These are phyloP conservation scores for Suhomyces bribrorum DNA, from an alignment of 1,139 yeast species.

Conservation along the genomic window DNA sequence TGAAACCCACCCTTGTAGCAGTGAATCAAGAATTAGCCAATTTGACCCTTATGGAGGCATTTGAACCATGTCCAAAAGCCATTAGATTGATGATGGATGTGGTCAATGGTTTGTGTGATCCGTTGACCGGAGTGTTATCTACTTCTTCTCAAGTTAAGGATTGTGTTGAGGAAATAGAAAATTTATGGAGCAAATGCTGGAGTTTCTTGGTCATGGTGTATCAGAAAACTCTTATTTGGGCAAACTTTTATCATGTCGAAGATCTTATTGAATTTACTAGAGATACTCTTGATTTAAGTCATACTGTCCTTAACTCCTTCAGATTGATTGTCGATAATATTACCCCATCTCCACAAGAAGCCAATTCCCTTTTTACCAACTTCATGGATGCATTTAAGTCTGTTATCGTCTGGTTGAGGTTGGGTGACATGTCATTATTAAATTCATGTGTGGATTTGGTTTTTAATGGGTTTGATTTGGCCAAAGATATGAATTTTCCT, in stretches of 20 bases:
- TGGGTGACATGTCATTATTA: slow-evolving; percentile 75
- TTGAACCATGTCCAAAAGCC: slow-evolving; percentile 76
- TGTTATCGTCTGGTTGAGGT: slow-evolving; percentile 75
- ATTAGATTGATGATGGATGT: slow-evolving; percentile 78
- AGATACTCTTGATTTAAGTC: slow-evolving; percentile 81
- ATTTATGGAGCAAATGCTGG: slow-evolving; percentile 75
- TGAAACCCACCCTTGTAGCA: slow-evolving; percentile 48
- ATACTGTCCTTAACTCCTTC: slow-evolving; percentile 63
- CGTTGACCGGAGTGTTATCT: slow-evolving; percentile 53
- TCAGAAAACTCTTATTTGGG: slow-evolving; percentile 72
- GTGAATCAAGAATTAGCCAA: slow-evolving; percentile 48
- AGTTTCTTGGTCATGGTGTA: slow-evolving; percentile 67
- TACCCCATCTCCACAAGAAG: slow-evolving; percentile 24
- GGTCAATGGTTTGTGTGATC: slow-evolving; percentile 61
- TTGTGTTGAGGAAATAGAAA: slow-evolving; percentile 21
- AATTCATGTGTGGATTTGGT: slow-evolving; percentile 75
- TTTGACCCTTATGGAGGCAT: slow-evolving; percentile 52
- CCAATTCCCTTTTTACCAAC: slow-evolving; percentile 28
- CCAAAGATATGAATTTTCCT: slow-evolving; percentile 50
- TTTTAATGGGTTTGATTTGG: slow-evolving; percentile 64
- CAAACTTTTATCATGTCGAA: slow-evolving; percentile 55
- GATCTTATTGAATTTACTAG: slow-evolving; percentile 78
- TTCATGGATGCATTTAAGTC: slow-evolving; percentile 55
- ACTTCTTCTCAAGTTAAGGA: slow-evolving; percentile 15
- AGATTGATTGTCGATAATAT: slow-evolving; percentile 47